Percentiles rank a stretch among this genome's conserved stretches.
Conservation (phyloP, 2,329 filamentous ascomycete genomes). For the Grosmannia serpens region DNA sequence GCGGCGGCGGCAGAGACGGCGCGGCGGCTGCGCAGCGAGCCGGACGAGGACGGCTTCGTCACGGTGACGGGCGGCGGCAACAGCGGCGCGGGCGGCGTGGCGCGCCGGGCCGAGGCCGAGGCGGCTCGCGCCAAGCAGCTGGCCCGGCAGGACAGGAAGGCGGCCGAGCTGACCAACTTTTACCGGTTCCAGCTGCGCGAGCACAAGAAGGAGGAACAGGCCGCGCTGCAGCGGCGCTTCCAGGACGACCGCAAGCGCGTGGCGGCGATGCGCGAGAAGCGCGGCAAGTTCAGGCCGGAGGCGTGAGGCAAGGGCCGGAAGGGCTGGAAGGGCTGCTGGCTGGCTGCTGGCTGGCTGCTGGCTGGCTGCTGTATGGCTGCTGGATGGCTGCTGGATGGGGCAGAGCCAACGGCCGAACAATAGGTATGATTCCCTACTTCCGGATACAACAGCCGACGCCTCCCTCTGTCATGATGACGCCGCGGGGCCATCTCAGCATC, state of each 20-base stretch:
- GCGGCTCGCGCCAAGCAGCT: slow-evolving; percentile 46
- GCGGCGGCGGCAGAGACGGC: slow-evolving; percentile 50
- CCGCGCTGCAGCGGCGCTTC: slow-evolving; percentile 57
- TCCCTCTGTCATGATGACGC: slow-evolving; percentile 20
- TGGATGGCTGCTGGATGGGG: too few relatives aligned
- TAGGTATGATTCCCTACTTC: neutral
- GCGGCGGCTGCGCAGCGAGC: slow-evolving; percentile 59
- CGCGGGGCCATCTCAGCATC: slow-evolving; percentile 27
- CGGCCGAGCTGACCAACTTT: slow-evolving; percentile 58
- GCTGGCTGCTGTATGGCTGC: too few relatives aligned
- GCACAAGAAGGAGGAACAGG: slow-evolving; percentile 64
- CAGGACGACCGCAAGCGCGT: slow-evolving; percentile 67
- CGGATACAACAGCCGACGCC: too few relatives aligned
- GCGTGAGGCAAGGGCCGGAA: too few relatives aligned
- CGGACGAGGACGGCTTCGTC: slow-evolving; percentile 91
- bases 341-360: too few relatives aligned
- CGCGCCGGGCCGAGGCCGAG: slow-evolving; percentile 58
- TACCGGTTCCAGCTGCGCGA: slow-evolving; percentile 78
- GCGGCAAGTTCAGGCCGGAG: slow-evolving; percentile 47
- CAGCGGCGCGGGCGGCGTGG: slow-evolving; percentile 63
- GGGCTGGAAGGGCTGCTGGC: too few relatives aligned
- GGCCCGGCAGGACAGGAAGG: slow-evolving; percentile 48
- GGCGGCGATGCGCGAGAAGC: slow-evolving; percentile 56
- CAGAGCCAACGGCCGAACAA: too few relatives aligned
- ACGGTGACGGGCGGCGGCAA: slow-evolving; percentile 72